These are phyloP conservation scores for Lodderomyces oxycetoniae DNA, from an alignment of 1,139 yeast species.

Conservation along the genomic window DNA sequence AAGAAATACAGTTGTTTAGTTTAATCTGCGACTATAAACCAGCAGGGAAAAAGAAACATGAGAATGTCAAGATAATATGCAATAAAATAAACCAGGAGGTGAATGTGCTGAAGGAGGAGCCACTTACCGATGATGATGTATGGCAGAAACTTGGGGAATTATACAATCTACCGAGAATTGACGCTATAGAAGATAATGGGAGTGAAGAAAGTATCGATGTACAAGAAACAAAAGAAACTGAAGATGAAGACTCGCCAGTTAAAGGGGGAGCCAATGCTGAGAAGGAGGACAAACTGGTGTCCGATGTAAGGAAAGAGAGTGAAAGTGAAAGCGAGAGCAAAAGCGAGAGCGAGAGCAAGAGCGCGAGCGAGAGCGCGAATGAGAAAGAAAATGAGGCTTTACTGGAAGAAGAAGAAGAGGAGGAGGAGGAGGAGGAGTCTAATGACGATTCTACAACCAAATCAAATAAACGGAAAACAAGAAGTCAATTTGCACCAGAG, in stretches of 20 bases:
- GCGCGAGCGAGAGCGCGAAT: conserved; percentile 15
- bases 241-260: conserved; percentile 6
- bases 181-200: conserved; percentile 39
- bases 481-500: background rate
- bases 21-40: conserved; percentile 71
- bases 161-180: conserved; percentile 55
- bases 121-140: conserved; percentile 43
- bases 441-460: too few relatives aligned
- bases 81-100: conserved; percentile 43
- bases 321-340: conserved; percentile 13
- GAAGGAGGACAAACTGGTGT: conserved; percentile 6
- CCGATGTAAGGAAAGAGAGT: conserved; percentile 12
- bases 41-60: conserved; percentile 52
- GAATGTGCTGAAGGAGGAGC: conserved; percentile 16
- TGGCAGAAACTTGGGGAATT: conserved; percentile 53
- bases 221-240: conserved; percentile 7
- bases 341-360: conserved; percentile 15
- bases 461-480: background rate
- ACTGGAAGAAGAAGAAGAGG: conserved; percentile 16
- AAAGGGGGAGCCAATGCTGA: conserved; percentile 4
- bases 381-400: conserved; percentile 14
- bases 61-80: conserved; percentile 53
- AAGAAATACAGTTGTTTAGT: conserved; percentile 61
- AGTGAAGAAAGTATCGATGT: conserved; percentile 11
- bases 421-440: conserved; percentile 11